Conservation (phyloP, 108 stramenopile species). For the Aurantiochytrium sp. region DNA sequence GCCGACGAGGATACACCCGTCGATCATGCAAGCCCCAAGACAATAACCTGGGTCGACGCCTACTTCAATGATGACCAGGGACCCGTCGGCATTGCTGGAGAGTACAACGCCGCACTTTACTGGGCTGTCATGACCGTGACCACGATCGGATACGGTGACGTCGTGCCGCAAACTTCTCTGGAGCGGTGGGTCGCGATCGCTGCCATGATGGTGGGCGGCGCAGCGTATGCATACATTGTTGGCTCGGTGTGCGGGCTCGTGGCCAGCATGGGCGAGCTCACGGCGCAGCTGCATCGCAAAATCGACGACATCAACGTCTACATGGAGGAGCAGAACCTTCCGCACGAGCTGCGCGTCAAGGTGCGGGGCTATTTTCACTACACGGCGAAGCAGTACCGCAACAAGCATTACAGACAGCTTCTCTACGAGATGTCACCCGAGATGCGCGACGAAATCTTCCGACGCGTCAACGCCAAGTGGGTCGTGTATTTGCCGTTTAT, state of each 20-base stretch:
- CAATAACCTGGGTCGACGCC: neutral
- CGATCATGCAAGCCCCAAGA: too few species aligned
- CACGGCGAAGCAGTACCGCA: neutral
- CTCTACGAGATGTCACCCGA: conserved; percentile 5
- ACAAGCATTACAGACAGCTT: neutral
- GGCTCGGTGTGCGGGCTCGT: conserved; percentile 1
- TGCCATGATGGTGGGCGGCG: conserved; percentile 15
- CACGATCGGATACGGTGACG: conserved; percentile 21
- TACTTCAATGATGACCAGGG: neutral
- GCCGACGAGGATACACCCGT: too few species aligned
- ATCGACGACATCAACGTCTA: conserved; percentile 15
- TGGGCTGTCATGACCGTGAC: conserved; percentile 21
- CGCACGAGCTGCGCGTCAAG: neutral
- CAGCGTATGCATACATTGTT: conserved; percentile 24
- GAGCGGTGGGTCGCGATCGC: neutral
- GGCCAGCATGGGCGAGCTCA: conserved; percentile 23
- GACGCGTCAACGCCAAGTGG: neutral
- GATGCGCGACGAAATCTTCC: conserved; percentile 3
- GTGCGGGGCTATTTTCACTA: neutral
- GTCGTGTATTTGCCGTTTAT: neutral
- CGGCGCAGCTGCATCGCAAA: neutral
- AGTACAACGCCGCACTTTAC: conserved; percentile 2
- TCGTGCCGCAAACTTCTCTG: neutral
- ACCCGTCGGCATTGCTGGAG: neutral
- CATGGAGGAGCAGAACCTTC: conserved; percentile 28